Evolutionary conservation across 768 basidiomycete genomes (phyloP).

Genomic region (Lentinula edodes): DNA sequence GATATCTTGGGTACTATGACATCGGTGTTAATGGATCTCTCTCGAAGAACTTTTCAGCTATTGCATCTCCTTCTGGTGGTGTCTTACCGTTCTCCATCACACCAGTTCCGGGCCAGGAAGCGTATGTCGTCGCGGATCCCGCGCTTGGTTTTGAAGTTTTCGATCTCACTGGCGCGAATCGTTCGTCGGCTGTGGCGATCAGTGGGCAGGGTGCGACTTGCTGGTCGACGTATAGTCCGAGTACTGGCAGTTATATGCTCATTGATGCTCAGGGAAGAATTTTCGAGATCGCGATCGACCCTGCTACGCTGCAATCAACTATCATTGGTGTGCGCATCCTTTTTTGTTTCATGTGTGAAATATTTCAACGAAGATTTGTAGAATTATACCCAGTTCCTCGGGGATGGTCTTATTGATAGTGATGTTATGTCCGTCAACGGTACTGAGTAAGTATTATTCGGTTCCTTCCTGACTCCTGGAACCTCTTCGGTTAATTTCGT

Average conservation of each 20-base stretch:
- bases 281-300: slow-evolving; percentile 40
- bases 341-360: neutral
- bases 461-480: neutral
- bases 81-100: slow-evolving; percentile 44
- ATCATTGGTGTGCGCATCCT: slow-evolving; percentile 32
- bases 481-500: too few relatives aligned
- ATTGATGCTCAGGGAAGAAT: slow-evolving; percentile 33
- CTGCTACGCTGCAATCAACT: slow-evolving; percentile 34
- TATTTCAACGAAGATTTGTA: slow-evolving; percentile 3
- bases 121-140: slow-evolving; percentile 33
- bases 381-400: slow-evolving; percentile 33
- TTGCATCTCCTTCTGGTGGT: slow-evolving; percentile 32
- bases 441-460: slow-evolving; percentile 26
- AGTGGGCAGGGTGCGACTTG: slow-evolving; percentile 35
- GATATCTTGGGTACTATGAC: slow-evolving; percentile 48
- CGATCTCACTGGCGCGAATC: slow-evolving; percentile 19
- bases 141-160: slow-evolving; percentile 34
- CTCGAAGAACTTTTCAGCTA: slow-evolving; percentile 30
- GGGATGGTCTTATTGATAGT: slow-evolving; percentile 33
- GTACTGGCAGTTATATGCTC: slow-evolving; percentile 38
- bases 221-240: slow-evolving; percentile 34
- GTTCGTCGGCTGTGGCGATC: slow-evolving; percentile 24
- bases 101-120: slow-evolving; percentile 30
- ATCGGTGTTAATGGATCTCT: slow-evolving; percentile 35
- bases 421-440: slow-evolving; percentile 30